Base-by-base conservation (phyloP, 1,284 basidiomycete species). In the Papiliotrema nemorosa region DNA sequence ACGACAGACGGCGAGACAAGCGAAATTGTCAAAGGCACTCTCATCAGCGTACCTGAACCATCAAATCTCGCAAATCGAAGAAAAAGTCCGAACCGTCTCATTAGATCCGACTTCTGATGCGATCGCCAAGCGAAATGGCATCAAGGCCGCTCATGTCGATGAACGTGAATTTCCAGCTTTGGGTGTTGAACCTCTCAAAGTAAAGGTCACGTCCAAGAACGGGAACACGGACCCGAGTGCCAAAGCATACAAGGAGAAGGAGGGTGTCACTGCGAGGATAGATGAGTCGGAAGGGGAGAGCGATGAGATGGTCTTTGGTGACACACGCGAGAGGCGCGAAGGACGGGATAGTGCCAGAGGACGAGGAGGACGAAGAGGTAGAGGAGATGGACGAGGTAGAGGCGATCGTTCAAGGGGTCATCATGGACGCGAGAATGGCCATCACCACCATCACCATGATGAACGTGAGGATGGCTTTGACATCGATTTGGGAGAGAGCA, bases 41-140 rank as follows among this genome's bases (percentile, higher is more conserved):
- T 69, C 70, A 29, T 64, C 73, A 0, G 74, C 74, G 2, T 71
- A 70, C 50, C 62, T 76, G 47, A 66, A 62, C 40, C 72, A 75
- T 52, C 73, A 76, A 51, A 71, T 76, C 35, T 60, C 65, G 3
- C 63, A 74, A 50, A 67, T 76, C 39, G 70, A 76, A 51, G 53
- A 57, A 25, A 58, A 64, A 44, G 69, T 74, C 18, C 36, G 52
- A 26, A 34, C 6, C 18, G 25, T 55, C 20, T 47, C 38, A 3
- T 21, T 38, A n/a, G 24, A 29, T 22, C n/a, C 12, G 12, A 5
- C 39, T 7, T 33, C 31, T 33, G n/a, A n/a, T n/a, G n/a, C n/a
- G n/a, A n/a, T n/a, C n/a, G 20, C 7, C 20, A 7, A 12, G 26
- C 24, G 20, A 12, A 7, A 16, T 25, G 18, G 9, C 18, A 21